Evolutionary conservation across 1,139 yeast species (phyloP).

Genomic region (Candida sojae): DNA sequence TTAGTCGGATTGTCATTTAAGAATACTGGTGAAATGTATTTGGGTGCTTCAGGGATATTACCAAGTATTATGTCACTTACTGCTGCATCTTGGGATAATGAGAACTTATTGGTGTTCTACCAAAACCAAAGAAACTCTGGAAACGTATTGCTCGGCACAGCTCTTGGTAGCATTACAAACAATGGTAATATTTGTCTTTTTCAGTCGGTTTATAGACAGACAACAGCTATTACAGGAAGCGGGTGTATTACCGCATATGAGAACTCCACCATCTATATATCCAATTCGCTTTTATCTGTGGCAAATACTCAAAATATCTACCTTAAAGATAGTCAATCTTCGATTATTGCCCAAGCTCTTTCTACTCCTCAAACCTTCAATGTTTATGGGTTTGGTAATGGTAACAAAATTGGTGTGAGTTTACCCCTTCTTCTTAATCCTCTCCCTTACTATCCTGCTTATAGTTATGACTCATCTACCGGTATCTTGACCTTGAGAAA

Average conservation of each 20-base stretch:
- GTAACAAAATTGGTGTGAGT: conserved; percentile 27
- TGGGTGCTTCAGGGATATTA: conserved; percentile 25
- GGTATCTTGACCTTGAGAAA: conserved; percentile 24
- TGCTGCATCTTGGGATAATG: conserved; percentile 24
- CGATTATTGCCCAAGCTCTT: conserved; percentile 21
- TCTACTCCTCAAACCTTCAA: conserved; percentile 22
- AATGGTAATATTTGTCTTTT: conserved; percentile 32
- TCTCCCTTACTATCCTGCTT: conserved; percentile 8
- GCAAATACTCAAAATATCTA: conserved; percentile 24
- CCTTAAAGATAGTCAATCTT: conserved; percentile 20
- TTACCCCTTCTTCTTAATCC: conserved; percentile 15
- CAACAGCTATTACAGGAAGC: conserved; percentile 24
- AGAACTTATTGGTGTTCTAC: conserved; percentile 27
- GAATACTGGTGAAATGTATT: conserved; percentile 31
- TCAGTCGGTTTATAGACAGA: conserved; percentile 24
- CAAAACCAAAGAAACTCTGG: conserved; percentile 22
- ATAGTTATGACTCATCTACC: conserved; percentile 15
- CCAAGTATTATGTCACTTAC: conserved; percentile 21
- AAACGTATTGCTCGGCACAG: conserved; percentile 22
- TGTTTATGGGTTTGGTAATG: conserved; percentile 35
- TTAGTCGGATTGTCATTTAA: conserved; percentile 22
- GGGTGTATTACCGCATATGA: conserved; percentile 31
- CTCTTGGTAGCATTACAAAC: conserved; percentile 22
- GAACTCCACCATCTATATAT: conserved; percentile 22
- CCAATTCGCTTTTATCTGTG: conserved; percentile 17